Evolutionary conservation across 345 rosid genomes (phyloP), one percentile per base, ranked within the genome.

Genomic region (Eucalyptus paniculata): DNA sequence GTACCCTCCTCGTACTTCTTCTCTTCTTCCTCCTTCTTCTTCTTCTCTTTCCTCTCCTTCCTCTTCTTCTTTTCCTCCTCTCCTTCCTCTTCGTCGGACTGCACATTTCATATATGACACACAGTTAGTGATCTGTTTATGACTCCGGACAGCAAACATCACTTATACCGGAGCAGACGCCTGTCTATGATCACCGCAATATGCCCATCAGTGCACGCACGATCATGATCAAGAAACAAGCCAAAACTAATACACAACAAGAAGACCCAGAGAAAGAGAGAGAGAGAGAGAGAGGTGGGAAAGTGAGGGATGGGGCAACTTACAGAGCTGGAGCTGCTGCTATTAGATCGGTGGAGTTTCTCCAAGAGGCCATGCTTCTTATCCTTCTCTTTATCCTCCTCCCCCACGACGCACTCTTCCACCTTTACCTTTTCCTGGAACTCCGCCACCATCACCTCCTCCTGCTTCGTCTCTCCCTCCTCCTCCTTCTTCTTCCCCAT

Each of bases 251-350:
- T 87, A 8, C n/a, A 42, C 8, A 26, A 87, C 37, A 6, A 45
- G 16, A 44, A 42, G 26, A 67, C 24, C 32, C 26, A 42, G 18
- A 37, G 15, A 28, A 4, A 65, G 50, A 87, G 50, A 18, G n/a
- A 19, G 60, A 54, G 67, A 53, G 47, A 32, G 50, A 34, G 69
- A 32, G 37, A 15, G 40, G 18, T 34, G 2, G 26, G 47, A 80
- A 12, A 82, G 30, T 42, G 42, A 5, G 32, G 5, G 62, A 9
- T 21, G 7, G 19, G 34, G 8, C 16, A 16, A 95, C 99, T 98
- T 95, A 98, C 99, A 65, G 99, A 98, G 95, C 98, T 95, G n/a
- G 97, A 95, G 92, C 97, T 95, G 94, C 87, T 85, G 88, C 97
- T 96, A 89, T 87, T 91, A 11, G 94, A 92, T 88, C 95, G 94